Base-by-base conservation (phyloP, 768 basidiomycete species). In the Galerina sulciceps region DNA sequence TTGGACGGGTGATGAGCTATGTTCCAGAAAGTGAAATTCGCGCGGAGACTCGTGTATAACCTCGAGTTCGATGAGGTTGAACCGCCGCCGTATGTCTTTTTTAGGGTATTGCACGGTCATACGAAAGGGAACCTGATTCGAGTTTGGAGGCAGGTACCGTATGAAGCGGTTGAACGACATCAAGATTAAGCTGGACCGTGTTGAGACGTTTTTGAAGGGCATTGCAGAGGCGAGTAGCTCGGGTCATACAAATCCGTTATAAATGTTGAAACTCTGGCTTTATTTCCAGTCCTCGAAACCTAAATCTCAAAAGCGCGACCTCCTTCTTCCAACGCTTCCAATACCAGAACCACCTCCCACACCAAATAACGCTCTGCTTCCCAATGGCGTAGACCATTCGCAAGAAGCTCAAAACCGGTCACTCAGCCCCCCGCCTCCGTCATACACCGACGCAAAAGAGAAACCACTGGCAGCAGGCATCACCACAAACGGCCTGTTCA, bases 261-360 rank as follows among this genome's bases (percentile, higher is more conserved):
- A 31, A 43, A 40, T 23, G 46, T 22, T 22, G 15, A 31, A 36
- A 61, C 87, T 83, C 77, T 78, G 54, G 68, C 76, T 5, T 69
- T 77, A 1, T 83, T 81, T 2, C 63, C 70, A 65, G 64, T 49
- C 58, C 0, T 57, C 58, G n/a, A 65, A 64, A 46, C 63, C 63
- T 14, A 43, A 53, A 54, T 69, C 71, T 9, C 70, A 65, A 17
- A 78, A 73, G 41, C 83, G 79, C 2, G 71, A 75, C 31, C 76
- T 83, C 3, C 69, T 90, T 31, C 79, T 90, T n/a, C 78, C 85
- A 0, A 76, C 73, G 1, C 71, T 89, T 35, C 85, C 86, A 1
- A 59, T 79, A 6, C 82, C 87, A 31, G 56, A 55, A 35, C 51
- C 63, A 14, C 46, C 68, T 14, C 62, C 75, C 8, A 70, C 71